A percentile compares a stretch with the other conserved stretches of the same genome.
These are phyloP conservation scores for Ophiostoma ulmi DNA, from an alignment of 2,329 filamentous ascomycete genomes.

Conservation along the genomic window DNA sequence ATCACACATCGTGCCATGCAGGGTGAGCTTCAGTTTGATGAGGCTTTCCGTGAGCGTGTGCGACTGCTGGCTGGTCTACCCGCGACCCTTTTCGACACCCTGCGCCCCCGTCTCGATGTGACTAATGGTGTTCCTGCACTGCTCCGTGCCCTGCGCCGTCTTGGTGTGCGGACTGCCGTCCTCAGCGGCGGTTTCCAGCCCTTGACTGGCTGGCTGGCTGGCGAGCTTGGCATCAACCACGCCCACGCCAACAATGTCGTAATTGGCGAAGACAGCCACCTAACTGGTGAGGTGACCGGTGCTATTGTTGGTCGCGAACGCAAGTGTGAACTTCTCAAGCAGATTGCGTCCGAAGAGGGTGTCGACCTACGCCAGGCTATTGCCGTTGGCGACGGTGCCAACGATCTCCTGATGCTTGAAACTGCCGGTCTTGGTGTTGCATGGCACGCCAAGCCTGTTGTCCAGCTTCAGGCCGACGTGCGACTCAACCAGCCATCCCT, in stretches of 20 bases:
- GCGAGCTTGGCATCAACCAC: slow-evolving; percentile 77
- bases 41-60: slow-evolving; percentile 75
- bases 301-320: slow-evolving; percentile 70
- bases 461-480: slow-evolving; percentile 71
- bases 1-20: slow-evolving; percentile 95
- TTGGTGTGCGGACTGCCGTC: slow-evolving; percentile 85
- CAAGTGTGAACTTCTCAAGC: slow-evolving; percentile 65
- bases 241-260: slow-evolving; percentile 82
- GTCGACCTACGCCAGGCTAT: slow-evolving; percentile 63
- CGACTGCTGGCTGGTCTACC: slow-evolving; percentile 75
- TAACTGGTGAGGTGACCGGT: slow-evolving; percentile 69
- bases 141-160: slow-evolving; percentile 64
- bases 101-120: slow-evolving; percentile 70
- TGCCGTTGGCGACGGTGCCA: slow-evolving; percentile 76
- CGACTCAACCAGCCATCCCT: slow-evolving; percentile 66
- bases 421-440: slow-evolving; percentile 72
- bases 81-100: slow-evolving; percentile 68
- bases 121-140: slow-evolving; percentile 75
- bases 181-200: slow-evolving; percentile 89
- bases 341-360: slow-evolving; percentile 64
- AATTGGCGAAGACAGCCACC: slow-evolving; percentile 50
- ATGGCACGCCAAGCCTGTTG: slow-evolving; percentile 77
- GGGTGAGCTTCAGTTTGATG: slow-evolving; percentile 87
- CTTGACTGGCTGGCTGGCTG: slow-evolving; percentile 78
- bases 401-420: slow-evolving; percentile 75